Base-by-base conservation (phyloP, 2,329 filamentous ascomycete genomes). In the Fusarium nelsonii region DNA sequence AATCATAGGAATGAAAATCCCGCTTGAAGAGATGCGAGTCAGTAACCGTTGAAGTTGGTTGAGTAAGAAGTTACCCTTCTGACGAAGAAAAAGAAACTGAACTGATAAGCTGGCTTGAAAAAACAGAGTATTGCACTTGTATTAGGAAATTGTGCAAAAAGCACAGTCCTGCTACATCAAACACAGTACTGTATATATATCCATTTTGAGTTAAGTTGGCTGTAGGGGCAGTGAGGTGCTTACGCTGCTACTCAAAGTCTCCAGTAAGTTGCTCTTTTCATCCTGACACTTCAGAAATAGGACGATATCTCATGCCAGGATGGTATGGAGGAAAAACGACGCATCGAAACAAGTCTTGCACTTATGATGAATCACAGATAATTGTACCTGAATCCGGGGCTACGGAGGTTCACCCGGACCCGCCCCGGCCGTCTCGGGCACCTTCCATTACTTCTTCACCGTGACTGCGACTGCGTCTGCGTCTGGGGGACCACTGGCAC, bases 381-480 rank as follows among this genome's bases (percentile, higher is more conserved):
- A 45, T 43, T 63, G 49, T 52, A 48, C 23, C 20, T 46, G 23
- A 28, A 45, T 39, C 57, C 49, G 56, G 48, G 26, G 56, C 44
- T 51, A 66, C 20, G 63, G 63, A 51, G 46, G 44, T 12, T 36
- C 44, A 18, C 9, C 63, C 56, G 65, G 65, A 62, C 67, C 65
- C 56, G 66, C 52, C 32, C 66, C 66, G 66, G 62, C 65, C 55
- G 34, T 40, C n/a, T 51, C 48, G 48, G 46, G 16, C 23, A 40
- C 48, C 48, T 39, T 40, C 48, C 23, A 51, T 51, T 51, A 40
- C 36, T 49, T 37, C 34, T 56, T 65, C 61, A 65, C 60, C 56
- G 57, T 66, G 67, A 59, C 64, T 65, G 33, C 30, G 55, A 39
- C 48, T 50, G 57, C 63, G 67, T 57, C 64, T 65, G 33, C 39